Evolutionary conservation across 768 basidiomycete genomes (phyloP).

Genomic region (Pulveroboletus sp.): DNA sequence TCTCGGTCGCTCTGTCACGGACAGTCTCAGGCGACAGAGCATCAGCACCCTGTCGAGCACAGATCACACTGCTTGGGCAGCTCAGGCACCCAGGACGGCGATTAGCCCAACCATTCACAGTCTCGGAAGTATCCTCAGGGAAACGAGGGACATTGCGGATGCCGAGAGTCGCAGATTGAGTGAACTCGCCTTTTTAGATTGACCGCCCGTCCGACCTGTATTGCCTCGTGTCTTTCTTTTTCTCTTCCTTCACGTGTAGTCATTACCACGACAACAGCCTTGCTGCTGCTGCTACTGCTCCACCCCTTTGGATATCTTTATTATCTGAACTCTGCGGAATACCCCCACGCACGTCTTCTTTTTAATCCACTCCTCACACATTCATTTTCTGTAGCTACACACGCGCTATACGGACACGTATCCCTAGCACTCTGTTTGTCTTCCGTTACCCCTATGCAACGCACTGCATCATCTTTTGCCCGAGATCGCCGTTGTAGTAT

Average conservation of each 20-base stretch:
- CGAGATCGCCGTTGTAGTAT: too few species aligned
- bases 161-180: conserved; percentile 68
- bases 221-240: not conserved
- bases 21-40: conserved; percentile 25
- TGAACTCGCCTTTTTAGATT: conserved; percentile 65
- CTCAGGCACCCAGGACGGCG: conserved; percentile 36
- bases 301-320: conserved; percentile 3
- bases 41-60: conserved; percentile 18
- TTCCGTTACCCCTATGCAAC: too few species aligned
- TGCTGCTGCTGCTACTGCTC: too few species aligned
- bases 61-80: conserved; percentile 38
- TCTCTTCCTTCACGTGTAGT: conserved; percentile 3
- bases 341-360: conserved; percentile 2
- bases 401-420: not conserved
- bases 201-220: conserved; percentile 9
- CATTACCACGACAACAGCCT: not conserved
- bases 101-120: conserved; percentile 61
- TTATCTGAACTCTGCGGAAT: conserved; percentile 1
- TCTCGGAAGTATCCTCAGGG: conserved; percentile 51
- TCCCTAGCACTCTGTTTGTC: too few species aligned
- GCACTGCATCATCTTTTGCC: too few species aligned
- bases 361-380: conserved; percentile 13
- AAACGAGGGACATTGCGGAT: conserved; percentile 57
- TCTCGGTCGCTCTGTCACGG: conserved; percentile 44
- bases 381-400: conserved; percentile 8